Conservation (phyloP, 1,139 yeast species). For the Suhomyces kunorum region DNA sequence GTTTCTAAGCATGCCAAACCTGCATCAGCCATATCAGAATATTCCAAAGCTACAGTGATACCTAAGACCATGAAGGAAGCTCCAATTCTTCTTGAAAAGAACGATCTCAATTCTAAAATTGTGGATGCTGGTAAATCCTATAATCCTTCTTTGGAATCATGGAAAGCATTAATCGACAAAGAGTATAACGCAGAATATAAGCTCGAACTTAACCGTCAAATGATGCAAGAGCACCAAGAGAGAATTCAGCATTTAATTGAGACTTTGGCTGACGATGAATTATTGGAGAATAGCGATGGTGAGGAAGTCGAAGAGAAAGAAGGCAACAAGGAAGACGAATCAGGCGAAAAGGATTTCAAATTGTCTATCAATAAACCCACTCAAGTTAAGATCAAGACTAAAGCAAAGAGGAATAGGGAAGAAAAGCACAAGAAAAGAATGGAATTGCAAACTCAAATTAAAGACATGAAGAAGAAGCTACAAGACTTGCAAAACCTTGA, state of each 20-base stretch:
- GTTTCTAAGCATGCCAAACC: constrained; percentile 29
- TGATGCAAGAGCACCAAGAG: constrained; percentile 60
- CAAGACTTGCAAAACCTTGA: constrained; percentile 60
- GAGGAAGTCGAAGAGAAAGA: constrained; percentile 39
- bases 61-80: constrained; percentile 59
- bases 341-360: constrained; percentile 27
- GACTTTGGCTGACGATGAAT: constrained; percentile 59
- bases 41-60: constrained; percentile 50
- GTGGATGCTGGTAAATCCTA: constrained; percentile 91
- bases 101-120: constrained; percentile 27
- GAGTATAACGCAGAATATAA: constrained; percentile 69
- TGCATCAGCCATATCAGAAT: constrained; percentile 39
- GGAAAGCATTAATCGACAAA: constrained; percentile 70
- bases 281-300: constrained; percentile 46
- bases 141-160: constrained; percentile 82
- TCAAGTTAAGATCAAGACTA: constrained; percentile 69
- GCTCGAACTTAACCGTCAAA: constrained; percentile 63
- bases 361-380: constrained; percentile 77
- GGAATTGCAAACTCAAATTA: constrained; percentile 58
- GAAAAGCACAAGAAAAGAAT: constrained; percentile 62
- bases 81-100: constrained; percentile 55
- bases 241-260: constrained; percentile 66
- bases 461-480: constrained; percentile 56
- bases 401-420: constrained; percentile 72
- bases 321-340: constrained; percentile 24